phyloP scores from a whole-genome alignment of 129 eudicot genomes.

The Centrapalus pauciflorus region DNA sequence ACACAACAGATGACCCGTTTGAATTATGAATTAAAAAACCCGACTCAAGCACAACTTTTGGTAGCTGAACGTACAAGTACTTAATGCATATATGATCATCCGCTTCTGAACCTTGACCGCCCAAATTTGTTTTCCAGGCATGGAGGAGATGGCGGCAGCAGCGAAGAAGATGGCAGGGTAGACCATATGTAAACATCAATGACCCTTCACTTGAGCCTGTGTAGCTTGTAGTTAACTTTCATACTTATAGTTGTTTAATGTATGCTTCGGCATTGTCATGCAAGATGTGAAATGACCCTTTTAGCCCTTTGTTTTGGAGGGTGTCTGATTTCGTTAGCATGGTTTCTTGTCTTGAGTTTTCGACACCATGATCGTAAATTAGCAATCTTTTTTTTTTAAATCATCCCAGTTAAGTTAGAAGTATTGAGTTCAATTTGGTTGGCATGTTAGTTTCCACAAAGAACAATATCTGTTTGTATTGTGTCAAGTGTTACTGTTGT shows the following conservation, averaged over 20 bases:
- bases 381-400: neutral
- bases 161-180: constrained; percentile 63
- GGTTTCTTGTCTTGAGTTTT: constrained; percentile 10
- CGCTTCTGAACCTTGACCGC: neutral
- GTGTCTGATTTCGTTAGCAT: neutral
- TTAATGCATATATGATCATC: neutral
- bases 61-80: no score
- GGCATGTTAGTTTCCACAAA: no score
- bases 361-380: constrained; percentile 1
- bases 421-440: neutral
- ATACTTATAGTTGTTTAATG: constrained; percentile 9
- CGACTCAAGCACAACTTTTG: no score
- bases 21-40: no score
- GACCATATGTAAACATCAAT: constrained; percentile 40
- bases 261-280: neutral
- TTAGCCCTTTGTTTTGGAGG: neutral
- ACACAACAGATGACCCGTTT: no score
- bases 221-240: constrained; percentile 25
- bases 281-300: neutral
- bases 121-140: constrained; percentile 46
- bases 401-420: no score
- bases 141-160: constrained; percentile 62
- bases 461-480: no score
- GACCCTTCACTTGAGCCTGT: constrained; percentile 9
- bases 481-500: no score